Conservation (phyloP, 352 stramenopile genomes). For the Plasmopara halstedii region DNA sequence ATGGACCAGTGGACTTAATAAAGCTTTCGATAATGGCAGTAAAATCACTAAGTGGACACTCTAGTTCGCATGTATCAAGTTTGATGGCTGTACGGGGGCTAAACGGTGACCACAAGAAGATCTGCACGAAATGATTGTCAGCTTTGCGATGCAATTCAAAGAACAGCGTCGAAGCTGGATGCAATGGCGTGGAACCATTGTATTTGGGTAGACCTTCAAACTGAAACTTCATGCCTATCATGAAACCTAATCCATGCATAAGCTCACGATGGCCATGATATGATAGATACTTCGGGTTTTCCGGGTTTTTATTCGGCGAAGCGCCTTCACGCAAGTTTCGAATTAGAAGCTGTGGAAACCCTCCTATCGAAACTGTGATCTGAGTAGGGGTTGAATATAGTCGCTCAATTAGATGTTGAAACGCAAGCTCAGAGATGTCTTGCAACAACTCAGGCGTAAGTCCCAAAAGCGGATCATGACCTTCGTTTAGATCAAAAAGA, state of each 20-base stretch:
- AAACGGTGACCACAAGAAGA: conserved; percentile 69
- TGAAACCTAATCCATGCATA: conserved; percentile 67
- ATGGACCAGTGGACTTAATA: conserved; percentile 50
- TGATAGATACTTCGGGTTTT: conserved; percentile 61
- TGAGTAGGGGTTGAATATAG: conserved; percentile 60
- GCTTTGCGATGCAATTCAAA: conserved; percentile 53
- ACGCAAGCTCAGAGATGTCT: conserved; percentile 52
- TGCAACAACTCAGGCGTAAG: conserved; percentile 35
- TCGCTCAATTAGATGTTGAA: conserved; percentile 66
- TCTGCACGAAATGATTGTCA: conserved; percentile 41
- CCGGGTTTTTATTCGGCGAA: conserved; percentile 14
- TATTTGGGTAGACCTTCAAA: conserved; percentile 51
- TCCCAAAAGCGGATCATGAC: conserved; percentile 33
- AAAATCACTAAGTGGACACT: conserved; percentile 55
- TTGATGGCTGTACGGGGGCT: conserved; percentile 42
- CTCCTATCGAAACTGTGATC: conserved; percentile 59
- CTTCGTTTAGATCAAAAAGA: conserved; percentile 58
- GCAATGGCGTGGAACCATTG: conserved; percentile 60
- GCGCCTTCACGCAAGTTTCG: conserved; percentile 48
- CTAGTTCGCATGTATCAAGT: conserved; percentile 46
- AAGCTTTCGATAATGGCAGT: conserved; percentile 44
- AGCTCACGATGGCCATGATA: conserved; percentile 78
- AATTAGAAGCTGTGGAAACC: conserved; percentile 60
- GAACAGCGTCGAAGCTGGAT: conserved; percentile 64
- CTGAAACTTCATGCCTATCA: conserved; percentile 76